Conservation (phyloP, 345 rosid genomes). For the Populus tremula region DNA sequence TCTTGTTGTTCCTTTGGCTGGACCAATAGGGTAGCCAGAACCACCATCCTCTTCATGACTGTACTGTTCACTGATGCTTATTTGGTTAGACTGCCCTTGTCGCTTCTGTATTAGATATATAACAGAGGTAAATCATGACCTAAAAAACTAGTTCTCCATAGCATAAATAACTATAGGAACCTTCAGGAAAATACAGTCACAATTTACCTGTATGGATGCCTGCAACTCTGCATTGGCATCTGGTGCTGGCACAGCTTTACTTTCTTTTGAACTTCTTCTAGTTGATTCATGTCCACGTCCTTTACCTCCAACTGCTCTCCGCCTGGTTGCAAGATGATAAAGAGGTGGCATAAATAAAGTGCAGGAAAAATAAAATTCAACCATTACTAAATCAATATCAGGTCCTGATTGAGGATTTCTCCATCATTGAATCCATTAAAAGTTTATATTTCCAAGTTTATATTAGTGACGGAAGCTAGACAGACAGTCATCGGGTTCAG, state of each 20-base stretch:
- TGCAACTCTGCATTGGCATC: conserved; percentile 47
- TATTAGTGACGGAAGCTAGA: background rate
- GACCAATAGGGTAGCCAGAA: conserved; percentile 45
- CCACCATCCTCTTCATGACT: conserved; percentile 48
- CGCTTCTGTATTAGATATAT: conserved; percentile 41
- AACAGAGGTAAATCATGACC: background rate
- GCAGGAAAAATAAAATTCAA: background rate
- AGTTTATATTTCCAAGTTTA: background rate
- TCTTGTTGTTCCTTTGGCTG: conserved; percentile 33
- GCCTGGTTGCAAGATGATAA: conserved; percentile 29
- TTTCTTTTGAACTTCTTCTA: conserved; percentile 37
- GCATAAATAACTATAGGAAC: background rate
- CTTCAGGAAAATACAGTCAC: background rate
- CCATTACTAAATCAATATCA: background rate
- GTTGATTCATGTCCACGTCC: conserved; percentile 34
- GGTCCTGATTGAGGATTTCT: background rate
- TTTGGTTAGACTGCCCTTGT: conserved; percentile 39
- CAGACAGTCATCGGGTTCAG: background rate
- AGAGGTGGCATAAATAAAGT: background rate
- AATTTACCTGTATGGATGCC: conserved; percentile 44
- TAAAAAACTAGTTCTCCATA: background rate
- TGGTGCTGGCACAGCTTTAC: conserved; percentile 47
- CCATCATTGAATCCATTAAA: background rate
- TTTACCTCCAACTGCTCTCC: conserved; percentile 39
- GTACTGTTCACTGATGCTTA: conserved; percentile 32